Evolutionary conservation across 306 rosid species (phyloP).

Genomic region (Dryas octopetala): DNA sequence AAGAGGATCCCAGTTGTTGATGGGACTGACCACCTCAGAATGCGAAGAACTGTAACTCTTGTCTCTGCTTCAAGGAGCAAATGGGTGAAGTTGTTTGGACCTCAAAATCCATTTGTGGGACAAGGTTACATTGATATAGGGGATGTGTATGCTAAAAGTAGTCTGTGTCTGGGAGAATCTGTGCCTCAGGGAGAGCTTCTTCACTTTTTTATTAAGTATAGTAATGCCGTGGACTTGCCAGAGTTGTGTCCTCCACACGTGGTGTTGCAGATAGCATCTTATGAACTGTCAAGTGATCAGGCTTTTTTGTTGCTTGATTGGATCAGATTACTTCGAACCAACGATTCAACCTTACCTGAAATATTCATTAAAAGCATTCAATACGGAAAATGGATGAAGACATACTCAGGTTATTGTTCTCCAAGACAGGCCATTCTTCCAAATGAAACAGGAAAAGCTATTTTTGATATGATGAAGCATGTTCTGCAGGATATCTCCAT

Average conservation of each 20-base stretch:
- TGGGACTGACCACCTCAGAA: conserved; percentile 9
- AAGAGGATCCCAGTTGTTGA: conserved; percentile 11
- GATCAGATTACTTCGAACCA: conserved; percentile 13
- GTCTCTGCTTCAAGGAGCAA: conserved; percentile 17
- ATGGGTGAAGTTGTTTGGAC: conserved; percentile 18
- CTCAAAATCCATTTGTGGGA: conserved; percentile 1
- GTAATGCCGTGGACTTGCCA: conserved; percentile 5
- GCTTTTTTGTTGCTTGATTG: conserved; percentile 23
- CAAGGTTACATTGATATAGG: conserved; percentile 5
- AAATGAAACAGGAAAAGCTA: conserved; percentile 7
- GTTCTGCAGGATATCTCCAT: conserved; percentile 9
- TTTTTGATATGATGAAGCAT: conserved; percentile 22
- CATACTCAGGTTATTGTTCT: conserved; percentile 11
- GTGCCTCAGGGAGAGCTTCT: not conserved
- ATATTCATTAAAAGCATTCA: conserved; percentile 17
- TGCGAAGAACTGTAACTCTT: conserved; percentile 4
- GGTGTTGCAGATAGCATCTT: conserved; percentile 6
- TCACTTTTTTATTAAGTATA: conserved; percentile 6
- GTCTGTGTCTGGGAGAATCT: conserved; percentile 6
- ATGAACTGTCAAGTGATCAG: conserved; percentile 14
- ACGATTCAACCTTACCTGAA: conserved; percentile 5
- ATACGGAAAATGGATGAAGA: conserved; percentile 26
- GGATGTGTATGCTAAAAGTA: not conserved
- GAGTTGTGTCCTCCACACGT: conserved; percentile 9
- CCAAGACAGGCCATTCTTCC: conserved; percentile 19